A percentile compares a stretch with the other conserved stretches of the same genome.
Conservation (phyloP, 768 basidiomycete genomes). For the Russula vinacea region DNA sequence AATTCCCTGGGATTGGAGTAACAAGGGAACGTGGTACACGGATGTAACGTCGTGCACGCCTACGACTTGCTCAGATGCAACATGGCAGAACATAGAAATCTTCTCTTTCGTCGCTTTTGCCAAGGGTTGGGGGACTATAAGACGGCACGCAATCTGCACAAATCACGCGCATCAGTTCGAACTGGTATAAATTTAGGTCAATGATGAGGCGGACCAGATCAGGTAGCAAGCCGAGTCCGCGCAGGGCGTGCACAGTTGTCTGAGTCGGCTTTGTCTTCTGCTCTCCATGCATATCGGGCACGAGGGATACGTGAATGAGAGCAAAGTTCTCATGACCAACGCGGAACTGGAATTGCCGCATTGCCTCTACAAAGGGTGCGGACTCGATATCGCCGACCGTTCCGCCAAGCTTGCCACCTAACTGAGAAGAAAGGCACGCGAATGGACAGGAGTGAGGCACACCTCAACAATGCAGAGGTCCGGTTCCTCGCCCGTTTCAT, state of each 20-base stretch:
- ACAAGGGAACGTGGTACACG: slow-evolving; percentile 94
- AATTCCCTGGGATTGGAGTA: slow-evolving; percentile 91
- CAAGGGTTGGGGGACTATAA: slow-evolving; percentile 79
- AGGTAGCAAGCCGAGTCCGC: slow-evolving; percentile 88
- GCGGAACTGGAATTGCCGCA: slow-evolving; percentile 99
- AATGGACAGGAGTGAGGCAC: slow-evolving; percentile 23
- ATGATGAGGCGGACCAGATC: slow-evolving; percentile 68
- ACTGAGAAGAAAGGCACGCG: neutral
- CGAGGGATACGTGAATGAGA: slow-evolving; percentile 92
- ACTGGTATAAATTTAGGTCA: neutral
- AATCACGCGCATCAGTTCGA: slow-evolving; percentile 3
- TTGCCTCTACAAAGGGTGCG: slow-evolving; percentile 95
- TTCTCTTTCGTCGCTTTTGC: slow-evolving; percentile 85
- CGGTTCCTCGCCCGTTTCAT: slow-evolving; percentile 87
- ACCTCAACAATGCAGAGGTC: slow-evolving; percentile 99
- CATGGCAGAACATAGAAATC: slow-evolving; percentile 99
- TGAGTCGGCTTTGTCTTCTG: slow-evolving; percentile 99
- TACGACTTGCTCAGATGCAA: slow-evolving; percentile 81
- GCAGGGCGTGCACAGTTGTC: slow-evolving; percentile 89
- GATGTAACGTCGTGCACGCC: slow-evolving; percentile 96
- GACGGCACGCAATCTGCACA: slow-evolving; percentile 84
- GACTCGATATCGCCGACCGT: slow-evolving; percentile 99
- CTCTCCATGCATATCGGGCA: slow-evolving; percentile 98
- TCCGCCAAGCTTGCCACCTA: slow-evolving; percentile 71
- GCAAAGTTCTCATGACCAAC: slow-evolving; percentile 97